phyloP scores from a whole-genome alignment of 2,329 filamentous ascomycete genomes.

The Podosphaera aphanis region DNA sequence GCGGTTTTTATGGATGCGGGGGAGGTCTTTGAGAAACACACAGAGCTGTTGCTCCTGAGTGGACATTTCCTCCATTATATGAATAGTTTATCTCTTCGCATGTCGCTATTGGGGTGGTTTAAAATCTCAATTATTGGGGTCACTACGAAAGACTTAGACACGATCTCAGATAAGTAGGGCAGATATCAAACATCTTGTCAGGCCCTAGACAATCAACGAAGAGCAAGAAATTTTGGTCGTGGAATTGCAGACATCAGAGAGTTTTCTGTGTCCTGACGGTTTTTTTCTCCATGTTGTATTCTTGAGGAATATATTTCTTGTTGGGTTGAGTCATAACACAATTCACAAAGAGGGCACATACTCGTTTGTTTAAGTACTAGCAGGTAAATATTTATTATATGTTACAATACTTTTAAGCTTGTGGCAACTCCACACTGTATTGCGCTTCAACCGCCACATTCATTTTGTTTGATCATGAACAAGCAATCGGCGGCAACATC shows the following conservation, averaged over 20 bases:
- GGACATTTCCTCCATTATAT: slow-evolving; percentile 29
- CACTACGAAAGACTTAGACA: not conserved
- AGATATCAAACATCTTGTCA: not conserved
- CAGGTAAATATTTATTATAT: no score
- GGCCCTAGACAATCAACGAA: not conserved
- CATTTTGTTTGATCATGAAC: no score
- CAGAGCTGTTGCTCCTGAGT: slow-evolving; percentile 65
- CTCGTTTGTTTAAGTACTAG: no score
- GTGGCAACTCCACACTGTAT: no score
- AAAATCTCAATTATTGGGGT: not conserved
- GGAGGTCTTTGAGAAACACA: slow-evolving; percentile 57
- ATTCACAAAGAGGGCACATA: no score
- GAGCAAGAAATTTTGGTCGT: not conserved
- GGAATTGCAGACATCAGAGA: not conserved
- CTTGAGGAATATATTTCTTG: no score
- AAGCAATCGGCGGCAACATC: no score
- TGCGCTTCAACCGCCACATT: no score
- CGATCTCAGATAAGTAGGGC: not conserved
- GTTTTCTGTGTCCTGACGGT: no score
- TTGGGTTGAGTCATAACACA: no score
- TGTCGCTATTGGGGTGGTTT: slow-evolving; percentile 3
- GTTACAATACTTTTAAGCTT: no score
- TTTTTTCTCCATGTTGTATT: no score
- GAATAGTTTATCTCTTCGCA: slow-evolving; percentile 4
- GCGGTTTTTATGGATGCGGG: slow-evolving; percentile 46